phyloP scores from a whole-genome alignment of 2,329 filamentous ascomycete genomes.

The Xylariaceae sp. region DNA sequence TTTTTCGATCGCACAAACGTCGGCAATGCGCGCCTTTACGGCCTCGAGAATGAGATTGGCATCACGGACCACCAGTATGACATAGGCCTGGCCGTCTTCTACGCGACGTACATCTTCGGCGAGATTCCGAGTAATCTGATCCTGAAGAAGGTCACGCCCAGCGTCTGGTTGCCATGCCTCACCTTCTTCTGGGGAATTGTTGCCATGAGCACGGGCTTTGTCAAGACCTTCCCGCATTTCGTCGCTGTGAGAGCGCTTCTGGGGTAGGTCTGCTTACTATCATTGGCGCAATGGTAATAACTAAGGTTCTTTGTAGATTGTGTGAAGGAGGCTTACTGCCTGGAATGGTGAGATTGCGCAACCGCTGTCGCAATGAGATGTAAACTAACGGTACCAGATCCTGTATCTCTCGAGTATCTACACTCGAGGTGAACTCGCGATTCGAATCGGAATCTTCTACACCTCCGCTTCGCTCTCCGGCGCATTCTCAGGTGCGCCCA shows the following conservation, averaged over 20 bases:
- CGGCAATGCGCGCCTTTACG: conserved; percentile 63
- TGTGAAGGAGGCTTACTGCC: conserved; percentile 62
- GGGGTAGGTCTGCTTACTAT: conserved; percentile 28
- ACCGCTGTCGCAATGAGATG: background rate
- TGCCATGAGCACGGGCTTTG: conserved; percentile 53
- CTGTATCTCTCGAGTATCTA: conserved; percentile 62
- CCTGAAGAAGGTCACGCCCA: conserved; percentile 55
- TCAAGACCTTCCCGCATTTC: conserved; percentile 51
- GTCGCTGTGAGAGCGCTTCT: conserved; percentile 56
- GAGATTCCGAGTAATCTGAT: conserved; percentile 61
- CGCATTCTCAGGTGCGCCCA: conserved; percentile 50
- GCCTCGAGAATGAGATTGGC: conserved; percentile 52
- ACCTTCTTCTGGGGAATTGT: conserved; percentile 54
- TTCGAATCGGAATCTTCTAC: conserved; percentile 63
- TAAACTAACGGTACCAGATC: conserved; percentile 35
- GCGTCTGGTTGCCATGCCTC: conserved; percentile 54
- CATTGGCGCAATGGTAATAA: background rate
- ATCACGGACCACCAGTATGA: conserved; percentile 60
- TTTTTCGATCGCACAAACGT: conserved; percentile 66
- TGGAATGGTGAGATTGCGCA: conserved; percentile 48
- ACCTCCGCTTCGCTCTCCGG: conserved; percentile 61
- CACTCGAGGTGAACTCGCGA: conserved; percentile 52
- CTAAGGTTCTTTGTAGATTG: conserved; percentile 34
- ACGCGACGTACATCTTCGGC: conserved; percentile 58
- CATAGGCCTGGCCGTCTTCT: conserved; percentile 59